A percentile compares a stretch with the other conserved stretches of the same genome.
Evolutionary conservation across 352 stramenopile genomes (phyloP).

Genomic region (Pythium insidiosum): DNA sequence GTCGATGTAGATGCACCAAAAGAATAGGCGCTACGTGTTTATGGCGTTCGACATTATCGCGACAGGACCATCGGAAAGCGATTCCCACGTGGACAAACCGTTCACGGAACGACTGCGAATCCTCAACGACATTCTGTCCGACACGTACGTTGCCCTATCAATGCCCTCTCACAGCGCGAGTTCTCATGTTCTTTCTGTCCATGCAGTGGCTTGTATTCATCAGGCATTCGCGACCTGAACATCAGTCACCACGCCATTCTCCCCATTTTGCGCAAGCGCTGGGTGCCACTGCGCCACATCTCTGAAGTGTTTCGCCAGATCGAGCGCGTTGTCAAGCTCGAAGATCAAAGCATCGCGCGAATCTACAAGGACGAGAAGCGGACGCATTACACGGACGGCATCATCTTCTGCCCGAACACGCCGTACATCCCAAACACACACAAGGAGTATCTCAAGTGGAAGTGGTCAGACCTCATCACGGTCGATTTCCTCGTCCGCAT

Average conservation of each 20-base stretch:
- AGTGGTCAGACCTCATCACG: slow-evolving; percentile 88
- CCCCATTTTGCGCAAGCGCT: slow-evolving; percentile 77
- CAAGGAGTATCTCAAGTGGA: slow-evolving; percentile 90
- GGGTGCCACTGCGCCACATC: slow-evolving; percentile 74
- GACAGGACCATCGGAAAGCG: slow-evolving; percentile 47
- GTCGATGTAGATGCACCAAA: slow-evolving; percentile 63
- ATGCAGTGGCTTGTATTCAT: slow-evolving; percentile 57
- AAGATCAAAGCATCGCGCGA: slow-evolving; percentile 64
- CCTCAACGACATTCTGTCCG: slow-evolving; percentile 78
- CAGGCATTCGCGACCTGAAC: slow-evolving; percentile 49
- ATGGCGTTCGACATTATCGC: slow-evolving; percentile 90
- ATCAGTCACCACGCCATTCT: slow-evolving; percentile 65
- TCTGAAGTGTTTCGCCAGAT: slow-evolving; percentile 79
- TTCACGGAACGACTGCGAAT: slow-evolving; percentile 74
- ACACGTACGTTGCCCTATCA: slow-evolving; percentile 45
- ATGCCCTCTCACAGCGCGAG: neutral
- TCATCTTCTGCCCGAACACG: slow-evolving; percentile 86
- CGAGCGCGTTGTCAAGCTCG: slow-evolving; percentile 65
- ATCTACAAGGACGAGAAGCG: slow-evolving; percentile 82
- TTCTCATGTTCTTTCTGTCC: slow-evolving; percentile 1
- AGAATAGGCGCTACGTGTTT: slow-evolving; percentile 80
- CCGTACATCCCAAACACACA: slow-evolving; percentile 80
- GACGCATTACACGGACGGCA: slow-evolving; percentile 84
- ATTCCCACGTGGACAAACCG: slow-evolving; percentile 76
- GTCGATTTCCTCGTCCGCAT: slow-evolving; percentile 76